Evolutionary conservation across 257 asterid genomes (phyloP).

Genomic region (Penstemon eatonii): DNA sequence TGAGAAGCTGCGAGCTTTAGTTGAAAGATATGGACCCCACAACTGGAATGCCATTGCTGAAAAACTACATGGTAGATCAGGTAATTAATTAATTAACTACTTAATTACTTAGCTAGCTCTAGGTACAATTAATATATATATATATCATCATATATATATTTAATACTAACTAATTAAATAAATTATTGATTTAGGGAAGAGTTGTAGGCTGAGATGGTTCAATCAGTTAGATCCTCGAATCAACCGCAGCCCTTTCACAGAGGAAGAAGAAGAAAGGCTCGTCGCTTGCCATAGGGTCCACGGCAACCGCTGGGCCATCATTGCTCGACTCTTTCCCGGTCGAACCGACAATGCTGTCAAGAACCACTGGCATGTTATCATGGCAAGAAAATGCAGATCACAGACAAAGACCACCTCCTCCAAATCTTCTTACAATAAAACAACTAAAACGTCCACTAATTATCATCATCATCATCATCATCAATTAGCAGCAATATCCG

Average conservation of each 20-base stretch:
- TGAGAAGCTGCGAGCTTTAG: slow-evolving; percentile 73
- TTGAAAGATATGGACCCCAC: slow-evolving; percentile 87
- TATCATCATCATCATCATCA: no score
- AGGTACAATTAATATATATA: no score
- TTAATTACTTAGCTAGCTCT: no score
- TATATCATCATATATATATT: no score
- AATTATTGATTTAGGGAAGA: slow-evolving; percentile 52
- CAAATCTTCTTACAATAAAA: no score
- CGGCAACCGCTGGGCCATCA: slow-evolving; percentile 90
- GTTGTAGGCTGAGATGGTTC: slow-evolving; percentile 95
- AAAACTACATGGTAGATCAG: slow-evolving; percentile 88
- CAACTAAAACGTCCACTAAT: no score
- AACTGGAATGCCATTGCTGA: slow-evolving; percentile 96
- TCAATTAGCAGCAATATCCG: no score
- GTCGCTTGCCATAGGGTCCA: slow-evolving; percentile 72
- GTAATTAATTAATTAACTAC: slow-evolving; percentile 25
- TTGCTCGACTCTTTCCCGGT: slow-evolving; percentile 80
- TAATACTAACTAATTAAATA: no score
- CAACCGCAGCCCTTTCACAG: slow-evolving; percentile 78
- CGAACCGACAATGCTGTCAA: slow-evolving; percentile 92
- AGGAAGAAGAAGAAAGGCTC: slow-evolving; percentile 82
- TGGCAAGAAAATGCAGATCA: slow-evolving; percentile 76
- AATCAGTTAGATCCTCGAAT: slow-evolving; percentile 89
- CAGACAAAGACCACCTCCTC: slow-evolving; percentile 33
- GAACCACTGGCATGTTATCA: slow-evolving; percentile 93